Conservation (phyloP, 116 monocot species). For the Dioscorea cayenensis region DNA sequence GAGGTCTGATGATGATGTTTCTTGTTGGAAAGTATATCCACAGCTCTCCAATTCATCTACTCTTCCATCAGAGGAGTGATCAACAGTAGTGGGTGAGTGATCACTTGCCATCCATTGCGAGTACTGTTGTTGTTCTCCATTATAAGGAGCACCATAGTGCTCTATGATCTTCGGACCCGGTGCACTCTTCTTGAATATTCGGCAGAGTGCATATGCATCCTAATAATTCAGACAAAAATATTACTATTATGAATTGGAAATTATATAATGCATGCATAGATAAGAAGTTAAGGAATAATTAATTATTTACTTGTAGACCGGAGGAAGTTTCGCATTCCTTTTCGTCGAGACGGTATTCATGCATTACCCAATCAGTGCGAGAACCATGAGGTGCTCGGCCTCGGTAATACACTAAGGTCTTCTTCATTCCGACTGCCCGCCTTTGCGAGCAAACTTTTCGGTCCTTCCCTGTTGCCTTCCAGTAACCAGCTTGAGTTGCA, state of each 20-base stretch:
- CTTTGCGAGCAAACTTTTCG: conserved; percentile 50
- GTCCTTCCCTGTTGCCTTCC: conserved; percentile 74
- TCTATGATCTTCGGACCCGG: conserved; percentile 70
- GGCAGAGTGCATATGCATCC: conserved; percentile 70
- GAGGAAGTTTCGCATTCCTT: conserved; percentile 38
- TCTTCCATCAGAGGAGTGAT: conserved; percentile 33
- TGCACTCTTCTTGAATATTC: conserved; percentile 63
- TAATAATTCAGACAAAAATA: conserved; percentile 1
- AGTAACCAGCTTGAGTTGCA: conserved; percentile 54
- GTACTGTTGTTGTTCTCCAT: conserved; percentile 9
- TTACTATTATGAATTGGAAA: not conserved
- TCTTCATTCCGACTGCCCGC: conserved; percentile 54
- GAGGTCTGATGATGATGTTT: conserved; percentile 11
- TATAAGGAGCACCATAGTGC: conserved; percentile 48
- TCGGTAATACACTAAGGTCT: conserved; percentile 62
- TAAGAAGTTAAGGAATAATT: not conserved
- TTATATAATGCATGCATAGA: not conserved
- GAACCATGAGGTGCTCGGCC: conserved; percentile 65
- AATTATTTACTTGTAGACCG: conserved; percentile 37
- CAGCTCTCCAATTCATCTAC: conserved; percentile 33
- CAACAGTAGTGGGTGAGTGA: conserved; percentile 32
- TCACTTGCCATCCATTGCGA: conserved; percentile 36
- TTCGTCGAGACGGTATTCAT: conserved; percentile 66
- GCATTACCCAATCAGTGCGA: conserved; percentile 71
- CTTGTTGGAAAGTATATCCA: conserved; percentile 20